A percentile compares a stretch with the other conserved stretches of the same genome.
Conservation (phyloP, 345 rosid species). For the Melaleuca quinquenervia region DNA sequence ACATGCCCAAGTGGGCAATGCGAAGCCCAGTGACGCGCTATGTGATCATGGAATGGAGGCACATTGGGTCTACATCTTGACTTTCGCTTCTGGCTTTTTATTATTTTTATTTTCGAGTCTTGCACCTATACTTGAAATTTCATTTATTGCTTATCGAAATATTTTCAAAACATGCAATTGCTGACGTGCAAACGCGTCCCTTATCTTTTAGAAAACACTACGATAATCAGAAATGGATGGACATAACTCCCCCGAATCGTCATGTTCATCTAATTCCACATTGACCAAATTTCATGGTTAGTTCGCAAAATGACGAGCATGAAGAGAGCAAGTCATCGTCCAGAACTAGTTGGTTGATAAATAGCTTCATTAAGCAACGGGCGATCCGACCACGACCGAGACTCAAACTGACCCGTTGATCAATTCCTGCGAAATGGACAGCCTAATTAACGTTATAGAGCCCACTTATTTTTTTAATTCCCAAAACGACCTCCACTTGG, state of each 20-base stretch:
- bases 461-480: neutral
- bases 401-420: neutral
- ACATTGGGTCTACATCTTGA: neutral
- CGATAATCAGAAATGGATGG: neutral
- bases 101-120: neutral
- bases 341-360: neutral
- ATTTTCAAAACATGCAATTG: neutral
- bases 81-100: neutral
- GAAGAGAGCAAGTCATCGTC: neutral
- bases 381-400: too few species aligned
- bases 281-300: neutral
- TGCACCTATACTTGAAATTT: neutral
- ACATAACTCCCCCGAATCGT: neutral
- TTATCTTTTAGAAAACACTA: neutral
- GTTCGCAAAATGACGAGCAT: neutral
- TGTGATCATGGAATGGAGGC: neutral
- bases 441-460: neutral
- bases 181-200: too few species aligned
- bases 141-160: neutral
- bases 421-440: neutral
- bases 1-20: neutral
- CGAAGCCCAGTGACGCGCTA: neutral
- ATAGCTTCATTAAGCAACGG: neutral
- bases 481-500: neutral
- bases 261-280: neutral